Evolutionary conservation across 176 grass and related monocot species (phyloP), one percentile per base, ranked within the genome.

Genomic region (Oryza glumipatula): DNA sequence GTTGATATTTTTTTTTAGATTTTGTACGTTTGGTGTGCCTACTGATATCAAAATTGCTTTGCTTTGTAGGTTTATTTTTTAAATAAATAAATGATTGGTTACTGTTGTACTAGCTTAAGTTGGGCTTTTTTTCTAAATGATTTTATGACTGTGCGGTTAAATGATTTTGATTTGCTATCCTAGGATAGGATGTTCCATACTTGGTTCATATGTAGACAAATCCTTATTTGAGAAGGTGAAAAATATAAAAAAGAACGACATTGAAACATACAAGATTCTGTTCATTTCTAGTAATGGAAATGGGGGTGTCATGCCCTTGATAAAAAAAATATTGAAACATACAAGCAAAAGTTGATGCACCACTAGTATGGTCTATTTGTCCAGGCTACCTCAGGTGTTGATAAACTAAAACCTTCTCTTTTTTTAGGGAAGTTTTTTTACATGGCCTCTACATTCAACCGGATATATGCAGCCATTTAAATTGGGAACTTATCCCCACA

Each of bases 31-130:
- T 14, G 32, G 3, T 77, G 64, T 41, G 52, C 54, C 52, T 77
- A 77, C 56, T 77, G 26, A 82, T 76, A 19, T 28, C 3, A 68
- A 48, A 58, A 6, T 71, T 70, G 80, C 52, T 65, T 65, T 70
- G 9, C 26, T 26, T 26, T 26, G 26, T 26, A 26, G 26, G 26
- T 26, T 26, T 1, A 26, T 26, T 26, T 26, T 26, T 26, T n/a
- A 60, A 80, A 78, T 39, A 22, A 17, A 33, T 23, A 11, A 56
- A 73, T 24, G 7, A 44, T 13, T 8, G 6, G 10, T 4, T 21
- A 73, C 39, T 73, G 41, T 60, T 60, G 15, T 39, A 19, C 47
- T 14, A 9, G 39, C 14, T 44, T 83, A 72, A 74, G 70, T 46
- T 64, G 26, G 33, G 41, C 24, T 65, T 11, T 11, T 33, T 65